Evolutionary conservation across 1,284 basidiomycete genomes (phyloP).

Genomic region (Ustilago nuda): DNA sequence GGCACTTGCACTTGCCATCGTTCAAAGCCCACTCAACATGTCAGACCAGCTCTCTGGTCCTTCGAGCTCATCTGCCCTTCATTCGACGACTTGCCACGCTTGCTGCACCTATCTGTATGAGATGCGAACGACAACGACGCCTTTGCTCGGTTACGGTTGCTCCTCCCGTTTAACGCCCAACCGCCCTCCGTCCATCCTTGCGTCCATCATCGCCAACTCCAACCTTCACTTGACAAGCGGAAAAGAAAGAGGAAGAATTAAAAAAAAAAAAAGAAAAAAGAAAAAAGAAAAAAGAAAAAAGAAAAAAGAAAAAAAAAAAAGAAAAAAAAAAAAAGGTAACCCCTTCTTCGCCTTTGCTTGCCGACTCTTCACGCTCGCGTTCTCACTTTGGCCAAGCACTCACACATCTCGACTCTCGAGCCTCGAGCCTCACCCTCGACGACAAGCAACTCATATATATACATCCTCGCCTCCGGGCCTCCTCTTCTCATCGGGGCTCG

Average conservation of each 20-base stretch:
- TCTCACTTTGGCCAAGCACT: too few species aligned
- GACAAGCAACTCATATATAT: background rate
- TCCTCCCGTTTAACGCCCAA: background rate
- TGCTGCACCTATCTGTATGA: constrained; percentile 8
- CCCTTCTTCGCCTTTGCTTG: background rate
- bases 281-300: too few species aligned
- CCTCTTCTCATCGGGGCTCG: background rate
- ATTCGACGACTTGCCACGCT: background rate
- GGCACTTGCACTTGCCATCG: too few species aligned
- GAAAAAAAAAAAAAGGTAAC: too few species aligned
- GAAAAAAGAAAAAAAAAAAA: too few species aligned
- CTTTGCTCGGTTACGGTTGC: background rate
- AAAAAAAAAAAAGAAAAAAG: too few species aligned
- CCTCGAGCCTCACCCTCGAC: background rate
- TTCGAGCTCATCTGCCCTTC: background rate
- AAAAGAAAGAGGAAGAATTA: too few species aligned
- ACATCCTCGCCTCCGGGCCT: background rate
- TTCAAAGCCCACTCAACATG: too few species aligned
- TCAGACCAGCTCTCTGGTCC: too few species aligned
- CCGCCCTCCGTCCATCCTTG: background rate
- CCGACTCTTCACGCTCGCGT: constrained; percentile 8
- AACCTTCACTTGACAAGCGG: too few species aligned
- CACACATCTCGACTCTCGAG: too few species aligned
- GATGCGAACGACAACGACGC: constrained; percentile 7
- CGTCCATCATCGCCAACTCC: background rate